A percentile compares a stretch with the other conserved stretches of the same genome.
These are phyloP conservation scores for Phyllosticta citriasiana DNA, from an alignment of 2,329 filamentous ascomycete species.

Conservation along the genomic window DNA sequence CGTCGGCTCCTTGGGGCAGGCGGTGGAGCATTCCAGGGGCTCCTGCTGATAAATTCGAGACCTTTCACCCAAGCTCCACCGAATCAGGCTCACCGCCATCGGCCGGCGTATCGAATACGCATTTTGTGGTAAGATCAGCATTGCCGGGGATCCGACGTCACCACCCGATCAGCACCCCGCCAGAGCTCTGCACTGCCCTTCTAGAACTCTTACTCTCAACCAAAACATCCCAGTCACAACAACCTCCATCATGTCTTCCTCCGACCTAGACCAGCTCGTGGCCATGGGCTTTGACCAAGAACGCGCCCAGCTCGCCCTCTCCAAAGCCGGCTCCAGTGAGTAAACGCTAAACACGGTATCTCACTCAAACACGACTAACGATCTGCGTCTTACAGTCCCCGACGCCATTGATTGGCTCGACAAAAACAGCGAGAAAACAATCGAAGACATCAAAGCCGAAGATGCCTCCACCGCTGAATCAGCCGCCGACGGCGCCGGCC, in stretches of 20 bases:
- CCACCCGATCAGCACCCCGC: not conserved
- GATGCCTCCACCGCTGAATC: slow-evolving; percentile 31
- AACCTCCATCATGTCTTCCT: slow-evolving; percentile 29
- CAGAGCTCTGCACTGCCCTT: not conserved
- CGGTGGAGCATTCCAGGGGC: too few relatives aligned
- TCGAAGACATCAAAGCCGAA: slow-evolving; percentile 64
- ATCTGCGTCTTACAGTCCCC: slow-evolving; percentile 49
- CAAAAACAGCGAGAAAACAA: slow-evolving; percentile 74
- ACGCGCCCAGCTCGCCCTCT: slow-evolving; percentile 72
- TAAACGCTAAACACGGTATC: slow-evolving; percentile 13
- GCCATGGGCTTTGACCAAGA: slow-evolving; percentile 74
- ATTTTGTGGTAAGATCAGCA: too few relatives aligned
- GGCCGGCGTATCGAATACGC: too few relatives aligned
- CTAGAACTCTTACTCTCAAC: not conserved
- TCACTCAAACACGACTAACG: not conserved
- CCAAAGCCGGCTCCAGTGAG: slow-evolving; percentile 71
- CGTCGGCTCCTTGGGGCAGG: too few relatives aligned
- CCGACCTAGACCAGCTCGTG: slow-evolving; percentile 51
- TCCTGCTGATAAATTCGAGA: too few relatives aligned
- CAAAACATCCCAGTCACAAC: not conserved
- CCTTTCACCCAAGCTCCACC: too few relatives aligned
- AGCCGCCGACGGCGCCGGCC: slow-evolving; percentile 58
- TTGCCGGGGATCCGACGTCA: not conserved
- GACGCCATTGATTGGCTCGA: slow-evolving; percentile 92
- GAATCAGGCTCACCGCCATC: too few relatives aligned